Percentiles rank a stretch among this genome's conserved stretches.
These are phyloP conservation scores for Aspergillus eucalypticola DNA, from an alignment of 2,329 filamentous ascomycete species.

Conservation along the genomic window DNA sequence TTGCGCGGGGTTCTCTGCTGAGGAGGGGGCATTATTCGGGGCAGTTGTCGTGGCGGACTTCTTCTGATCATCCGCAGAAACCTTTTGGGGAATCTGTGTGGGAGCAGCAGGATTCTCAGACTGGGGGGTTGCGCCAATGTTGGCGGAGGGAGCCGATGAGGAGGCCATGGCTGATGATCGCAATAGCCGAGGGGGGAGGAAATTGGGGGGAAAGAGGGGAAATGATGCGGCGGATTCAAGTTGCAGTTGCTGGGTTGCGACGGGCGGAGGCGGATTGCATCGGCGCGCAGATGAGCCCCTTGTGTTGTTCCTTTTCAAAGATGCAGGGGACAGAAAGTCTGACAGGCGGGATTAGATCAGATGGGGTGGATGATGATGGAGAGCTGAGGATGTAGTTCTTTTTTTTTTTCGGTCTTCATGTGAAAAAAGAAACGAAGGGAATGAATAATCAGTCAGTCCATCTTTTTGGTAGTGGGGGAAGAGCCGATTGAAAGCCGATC, in stretches of 20 bases:
- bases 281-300: neutral
- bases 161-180: constrained; percentile 12
- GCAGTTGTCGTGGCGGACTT: neutral
- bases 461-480: neutral
- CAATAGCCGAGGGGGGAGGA: constrained; percentile 3
- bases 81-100: constrained; percentile 6
- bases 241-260: neutral
- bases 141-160: constrained; percentile 13
- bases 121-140: constrained; percentile 9
- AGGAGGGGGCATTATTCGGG: neutral
- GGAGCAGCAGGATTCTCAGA: neutral
- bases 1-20: constrained; percentile 1
- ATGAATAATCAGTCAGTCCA: constrained; percentile 9
- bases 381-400: no score
- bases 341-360: neutral
- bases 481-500: constrained; percentile 8
- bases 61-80: neutral
- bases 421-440: neutral
- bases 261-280: neutral
- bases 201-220: neutral
- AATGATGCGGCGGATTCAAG: constrained; percentile 3
- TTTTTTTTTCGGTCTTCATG: neutral
- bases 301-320: neutral
- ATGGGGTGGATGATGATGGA: neutral
- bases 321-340: neutral